A percentile compares a stretch with the other conserved stretches of the same genome.
phyloP scores from a whole-genome alignment of 2,329 filamentous ascomycete species.

The Tolypocladium paradoxum region DNA sequence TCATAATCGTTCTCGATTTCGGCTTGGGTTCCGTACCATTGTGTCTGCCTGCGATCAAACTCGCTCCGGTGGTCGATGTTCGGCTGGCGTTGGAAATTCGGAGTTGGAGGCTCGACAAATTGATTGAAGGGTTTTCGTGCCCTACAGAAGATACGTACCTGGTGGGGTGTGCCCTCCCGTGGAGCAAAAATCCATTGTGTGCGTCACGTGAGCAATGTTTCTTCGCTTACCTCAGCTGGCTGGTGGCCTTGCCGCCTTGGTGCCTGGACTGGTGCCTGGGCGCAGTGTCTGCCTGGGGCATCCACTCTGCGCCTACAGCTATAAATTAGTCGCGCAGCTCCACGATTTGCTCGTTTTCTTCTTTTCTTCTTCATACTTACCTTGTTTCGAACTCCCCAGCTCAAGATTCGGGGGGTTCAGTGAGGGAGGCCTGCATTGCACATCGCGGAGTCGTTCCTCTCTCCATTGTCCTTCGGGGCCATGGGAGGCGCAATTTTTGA shows the following conservation, averaged over 20 bases:
- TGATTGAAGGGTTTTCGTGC: constrained; percentile 31
- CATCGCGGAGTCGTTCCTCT: constrained; percentile 37
- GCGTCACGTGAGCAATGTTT: constrained; percentile 16
- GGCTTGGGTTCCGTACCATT: constrained; percentile 33
- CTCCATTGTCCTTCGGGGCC: constrained; percentile 45
- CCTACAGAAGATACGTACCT: constrained; percentile 25
- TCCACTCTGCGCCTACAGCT: constrained; percentile 7
- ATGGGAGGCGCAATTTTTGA: constrained; percentile 45
- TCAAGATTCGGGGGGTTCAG: constrained; percentile 34
- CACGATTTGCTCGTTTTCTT: constrained; percentile 12
- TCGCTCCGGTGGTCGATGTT: constrained; percentile 31
- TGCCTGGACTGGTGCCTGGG: constrained; percentile 3
- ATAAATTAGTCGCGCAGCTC: constrained; percentile 18
- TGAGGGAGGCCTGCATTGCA: constrained; percentile 44
- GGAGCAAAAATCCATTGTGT: constrained; percentile 8
- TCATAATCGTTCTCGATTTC: constrained; percentile 10
- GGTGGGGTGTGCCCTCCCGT: constrained; percentile 17
- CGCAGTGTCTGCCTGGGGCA: constrained; percentile 13
- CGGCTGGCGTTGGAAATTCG: constrained; percentile 27
- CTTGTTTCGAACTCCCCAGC: constrained; percentile 33
- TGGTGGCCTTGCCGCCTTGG: background rate
- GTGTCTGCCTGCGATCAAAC: constrained; percentile 43
- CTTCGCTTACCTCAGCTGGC: background rate
- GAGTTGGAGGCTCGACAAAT: constrained; percentile 28
- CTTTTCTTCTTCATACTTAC: constrained; percentile 43